phyloP scores from a whole-genome alignment of 352 stramenopile genomes.

The Pythium sp. region DNA sequence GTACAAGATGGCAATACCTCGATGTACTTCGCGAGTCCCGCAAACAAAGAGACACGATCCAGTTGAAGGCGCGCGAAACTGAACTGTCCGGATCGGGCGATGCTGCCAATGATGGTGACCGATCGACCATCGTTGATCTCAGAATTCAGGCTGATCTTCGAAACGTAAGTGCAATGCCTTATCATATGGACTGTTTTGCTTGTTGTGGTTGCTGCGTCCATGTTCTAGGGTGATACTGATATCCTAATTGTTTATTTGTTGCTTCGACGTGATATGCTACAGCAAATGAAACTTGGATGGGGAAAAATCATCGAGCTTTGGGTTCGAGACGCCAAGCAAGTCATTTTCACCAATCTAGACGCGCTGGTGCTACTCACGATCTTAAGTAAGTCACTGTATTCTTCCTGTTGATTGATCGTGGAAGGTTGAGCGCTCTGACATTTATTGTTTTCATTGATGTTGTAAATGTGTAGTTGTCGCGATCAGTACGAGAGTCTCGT shows the following conservation, averaged over 20 bases:
- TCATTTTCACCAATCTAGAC: conserved; percentile 77
- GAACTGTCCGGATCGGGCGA: conserved; percentile 1
- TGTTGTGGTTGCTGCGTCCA: neutral
- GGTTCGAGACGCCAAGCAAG: conserved; percentile 66
- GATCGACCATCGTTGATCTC: conserved; percentile 36
- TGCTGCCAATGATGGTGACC: conserved; percentile 17
- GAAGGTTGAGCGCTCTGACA: neutral
- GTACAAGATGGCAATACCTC: conserved; percentile 72
- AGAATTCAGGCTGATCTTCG: conserved; percentile 44
- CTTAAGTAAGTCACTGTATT: conserved; percentile 38
- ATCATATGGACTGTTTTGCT: neutral
- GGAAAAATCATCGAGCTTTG: conserved; percentile 53
- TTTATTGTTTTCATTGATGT: neutral
- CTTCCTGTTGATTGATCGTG: neutral
- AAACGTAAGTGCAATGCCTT: conserved; percentile 27
- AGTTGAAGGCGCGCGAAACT: conserved; percentile 14
- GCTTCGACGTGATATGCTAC: conserved; percentile 4
- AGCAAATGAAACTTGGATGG: conserved; percentile 59
- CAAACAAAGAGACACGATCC: conserved; percentile 19
- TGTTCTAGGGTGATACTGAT: neutral
- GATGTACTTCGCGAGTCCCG: conserved; percentile 42
- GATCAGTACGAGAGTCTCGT: conserved; percentile 74
- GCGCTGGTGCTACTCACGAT: conserved; percentile 80
- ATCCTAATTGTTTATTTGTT: neutral
- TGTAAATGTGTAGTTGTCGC: conserved; percentile 51